Base-by-base conservation (phyloP, 306 rosid genomes). In the Mimosa bimucronata region DNA sequence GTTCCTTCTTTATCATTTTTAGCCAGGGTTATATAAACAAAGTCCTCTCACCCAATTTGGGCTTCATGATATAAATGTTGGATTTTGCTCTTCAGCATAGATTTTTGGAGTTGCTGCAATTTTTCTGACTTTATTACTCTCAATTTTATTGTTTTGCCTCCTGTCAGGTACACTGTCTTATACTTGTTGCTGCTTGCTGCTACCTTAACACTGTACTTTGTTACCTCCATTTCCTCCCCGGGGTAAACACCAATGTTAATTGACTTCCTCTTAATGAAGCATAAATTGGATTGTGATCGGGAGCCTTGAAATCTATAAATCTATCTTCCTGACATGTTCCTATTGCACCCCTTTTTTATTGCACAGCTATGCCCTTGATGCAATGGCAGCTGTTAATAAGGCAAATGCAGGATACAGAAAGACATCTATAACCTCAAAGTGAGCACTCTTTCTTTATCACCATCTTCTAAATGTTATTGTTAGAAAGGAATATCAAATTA, bases 141-240 rank as follows among this genome's bases (percentile, higher is more conserved):
- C 57, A 37, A 69, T 38, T 38, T 19, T 58, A 58, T 58, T 66
- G 80, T 77, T 11, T 21, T 67, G n/a, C 40, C 30, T 4, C 26
- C 40, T 83, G 76, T 82, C 92, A 95, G 99, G 99, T 89, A 86
- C 81, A 89, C 92, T 46, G 82, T 77, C 76, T 29, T 83, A 67
- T 95, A 93, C 83, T 82, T 93, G 88, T 57, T 91, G 88, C 91
- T 95, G 62, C 85, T 84, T 79, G 81, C 85, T 77, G 86, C 82
- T 76, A 88, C 98, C 19, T 83, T 95, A 83, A 75, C 85, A 77
- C 99, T 91, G 67, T 93, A 95, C 88, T 93, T 91, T 30, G 79
- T 86, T 69, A 89, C 98, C 61, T 89, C 97, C 55, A 16, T 87
- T 83, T 89, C 99, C 73, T 91, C 98, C 72, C 99, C 99, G 6